Conservation (phyloP, 495 filamentous ascomycete species). For the Parmelia sp. region DNA sequence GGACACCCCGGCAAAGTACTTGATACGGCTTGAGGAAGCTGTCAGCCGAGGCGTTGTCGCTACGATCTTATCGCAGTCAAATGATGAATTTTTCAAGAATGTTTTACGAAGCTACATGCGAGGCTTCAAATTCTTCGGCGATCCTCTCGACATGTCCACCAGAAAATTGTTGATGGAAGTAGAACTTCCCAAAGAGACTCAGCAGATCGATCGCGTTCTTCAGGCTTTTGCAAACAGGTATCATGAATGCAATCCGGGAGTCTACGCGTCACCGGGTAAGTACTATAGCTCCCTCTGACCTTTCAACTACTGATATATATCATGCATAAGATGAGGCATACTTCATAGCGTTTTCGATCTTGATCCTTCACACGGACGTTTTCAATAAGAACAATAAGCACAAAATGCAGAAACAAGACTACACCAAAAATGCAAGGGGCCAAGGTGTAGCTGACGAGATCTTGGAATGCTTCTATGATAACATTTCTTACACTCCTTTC, state of each 20-base stretch:
- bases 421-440: constrained; percentile 86
- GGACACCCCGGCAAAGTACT: constrained; percentile 85
- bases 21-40: constrained; percentile 71
- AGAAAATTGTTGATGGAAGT: constrained; percentile 94
- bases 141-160: constrained; percentile 96
- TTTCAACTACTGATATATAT: constrained; percentile 4
- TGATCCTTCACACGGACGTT: constrained; percentile 94
- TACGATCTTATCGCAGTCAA: constrained; percentile 72
- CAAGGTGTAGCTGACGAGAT: constrained; percentile 90
- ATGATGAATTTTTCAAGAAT: constrained; percentile 72
- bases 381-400: constrained; percentile 99
- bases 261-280: constrained; percentile 74
- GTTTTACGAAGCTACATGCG: constrained; percentile 92
- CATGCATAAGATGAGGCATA: constrained; percentile 73
- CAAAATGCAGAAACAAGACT: constrained; percentile 96
- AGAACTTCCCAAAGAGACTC: constrained; percentile 91
- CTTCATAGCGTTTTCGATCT: constrained; percentile 91
- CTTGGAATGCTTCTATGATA: constrained; percentile 94
- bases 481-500: constrained; percentile 95
- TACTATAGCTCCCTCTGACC: neutral
- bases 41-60: constrained; percentile 74
- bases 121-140: constrained; percentile 86
- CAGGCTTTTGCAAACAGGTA: constrained; percentile 95
- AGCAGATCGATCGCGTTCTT: constrained; percentile 92
- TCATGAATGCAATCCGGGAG: constrained; percentile 96